phyloP scores from a whole-genome alignment of 345 rosid species.

The Clarkia xantiana region DNA sequence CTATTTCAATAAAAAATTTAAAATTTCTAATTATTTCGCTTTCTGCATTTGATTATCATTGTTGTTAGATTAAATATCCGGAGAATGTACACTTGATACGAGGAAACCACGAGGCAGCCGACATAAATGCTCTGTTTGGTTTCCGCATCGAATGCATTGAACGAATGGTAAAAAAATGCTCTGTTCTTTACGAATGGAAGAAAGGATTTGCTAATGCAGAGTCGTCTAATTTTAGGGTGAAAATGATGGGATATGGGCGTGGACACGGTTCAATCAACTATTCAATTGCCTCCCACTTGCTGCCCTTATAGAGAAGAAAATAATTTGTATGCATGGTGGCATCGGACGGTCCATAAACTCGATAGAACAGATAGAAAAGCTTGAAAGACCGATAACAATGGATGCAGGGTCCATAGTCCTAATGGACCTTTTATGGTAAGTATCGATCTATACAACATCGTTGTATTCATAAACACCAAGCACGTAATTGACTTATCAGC shows the following conservation, averaged over 20 bases:
- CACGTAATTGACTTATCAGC: too few relatives aligned
- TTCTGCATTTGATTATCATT: too few relatives aligned
- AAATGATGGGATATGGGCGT: constrained; percentile 94
- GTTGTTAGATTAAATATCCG: constrained; percentile 69
- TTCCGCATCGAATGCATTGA: constrained; percentile 94
- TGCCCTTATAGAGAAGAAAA: constrained; percentile 96
- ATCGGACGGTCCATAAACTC: constrained; percentile 89
- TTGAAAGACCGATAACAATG: constrained; percentile 93
- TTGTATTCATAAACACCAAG: too few relatives aligned
- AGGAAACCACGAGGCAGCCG: constrained; percentile 97
- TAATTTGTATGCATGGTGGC: constrained; percentile 98
- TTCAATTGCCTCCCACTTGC: constrained; percentile 91
- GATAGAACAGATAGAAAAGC: constrained; percentile 85
- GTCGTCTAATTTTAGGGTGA: constrained; percentile 44
- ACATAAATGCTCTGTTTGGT: constrained; percentile 96
- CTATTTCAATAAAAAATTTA: not conserved
- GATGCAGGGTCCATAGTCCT: constrained; percentile 82
- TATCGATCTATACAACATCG: constrained; percentile 4
- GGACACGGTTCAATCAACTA: constrained; percentile 95
- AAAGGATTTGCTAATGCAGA: too few relatives aligned
- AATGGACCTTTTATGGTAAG: constrained; percentile 88
- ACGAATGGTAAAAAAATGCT: constrained; percentile 50
- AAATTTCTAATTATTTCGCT: too few relatives aligned
- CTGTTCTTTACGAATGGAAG: too few relatives aligned
- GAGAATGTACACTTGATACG: constrained; percentile 90